phyloP scores from a whole-genome alignment of 306 rosid species.

The Begonia peltatifolia region DNA sequence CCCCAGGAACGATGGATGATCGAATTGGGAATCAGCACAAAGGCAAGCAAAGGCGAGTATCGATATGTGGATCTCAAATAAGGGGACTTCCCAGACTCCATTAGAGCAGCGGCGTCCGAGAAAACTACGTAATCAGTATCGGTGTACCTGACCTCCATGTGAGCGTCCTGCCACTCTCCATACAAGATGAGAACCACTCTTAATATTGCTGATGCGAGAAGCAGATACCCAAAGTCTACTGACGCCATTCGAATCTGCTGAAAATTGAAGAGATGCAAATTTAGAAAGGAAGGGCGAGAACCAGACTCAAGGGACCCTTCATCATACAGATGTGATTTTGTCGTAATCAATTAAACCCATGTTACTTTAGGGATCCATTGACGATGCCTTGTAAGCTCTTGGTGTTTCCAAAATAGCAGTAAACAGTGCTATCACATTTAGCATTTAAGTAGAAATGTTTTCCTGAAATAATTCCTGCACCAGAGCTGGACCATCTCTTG shows the following conservation, averaged over 20 bases:
- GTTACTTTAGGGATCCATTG: no score
- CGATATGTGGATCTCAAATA: slow-evolving; percentile 75
- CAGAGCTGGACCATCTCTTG: no score
- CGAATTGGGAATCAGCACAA: slow-evolving; percentile 65
- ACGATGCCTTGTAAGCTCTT: no score
- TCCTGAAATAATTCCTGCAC: no score
- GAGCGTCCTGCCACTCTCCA: slow-evolving; percentile 92
- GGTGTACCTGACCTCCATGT: slow-evolving; percentile 82
- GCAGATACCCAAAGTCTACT: slow-evolving; percentile 20
- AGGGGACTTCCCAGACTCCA: slow-evolving; percentile 74
- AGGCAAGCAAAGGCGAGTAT: slow-evolving; percentile 76
- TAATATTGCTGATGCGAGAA: slow-evolving; percentile 44
- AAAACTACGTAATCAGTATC: slow-evolving; percentile 84
- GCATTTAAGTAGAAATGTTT: no score
- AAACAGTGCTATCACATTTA: no score
- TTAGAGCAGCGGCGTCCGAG: slow-evolving; percentile 77
- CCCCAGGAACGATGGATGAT: slow-evolving; percentile 73
- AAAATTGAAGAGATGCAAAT: neutral
- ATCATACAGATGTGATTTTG: no score
- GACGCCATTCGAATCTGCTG: slow-evolving; percentile 20
- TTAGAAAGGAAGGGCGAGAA: neutral
- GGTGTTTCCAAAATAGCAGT: no score
- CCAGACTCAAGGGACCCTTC: neutral
- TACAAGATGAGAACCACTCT: slow-evolving; percentile 47
- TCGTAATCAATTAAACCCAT: no score